Percentiles rank a stretch among this genome's conserved stretches.
Evolutionary conservation across 768 basidiomycete genomes (phyloP).

Genomic region (Dacryopinax primogenitus): DNA sequence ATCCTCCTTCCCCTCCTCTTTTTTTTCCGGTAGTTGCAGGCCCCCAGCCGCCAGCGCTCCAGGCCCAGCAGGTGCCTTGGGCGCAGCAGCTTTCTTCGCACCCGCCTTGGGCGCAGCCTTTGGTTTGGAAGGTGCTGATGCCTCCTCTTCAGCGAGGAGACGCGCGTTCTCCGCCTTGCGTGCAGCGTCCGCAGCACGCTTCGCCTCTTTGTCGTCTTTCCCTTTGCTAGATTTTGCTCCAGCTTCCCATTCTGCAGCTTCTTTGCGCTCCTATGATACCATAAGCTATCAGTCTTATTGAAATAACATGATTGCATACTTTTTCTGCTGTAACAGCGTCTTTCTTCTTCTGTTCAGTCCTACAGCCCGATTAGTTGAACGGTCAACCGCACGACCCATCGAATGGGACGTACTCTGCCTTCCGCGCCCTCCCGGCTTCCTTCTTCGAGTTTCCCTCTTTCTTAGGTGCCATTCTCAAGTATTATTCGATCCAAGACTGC

Average conservation of each 20-base stretch:
- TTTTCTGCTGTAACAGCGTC: conserved; percentile 46
- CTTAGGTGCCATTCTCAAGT: conserved; percentile 57
- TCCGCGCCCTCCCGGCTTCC: conserved; percentile 77
- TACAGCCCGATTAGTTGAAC: background rate
- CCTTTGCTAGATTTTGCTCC: conserved; percentile 53
- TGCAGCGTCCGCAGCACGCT: conserved; percentile 64
- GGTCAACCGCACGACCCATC: conserved; percentile 5
- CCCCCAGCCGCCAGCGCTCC: conserved; percentile 73
- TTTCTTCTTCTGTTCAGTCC: conserved; percentile 68
- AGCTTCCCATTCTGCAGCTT: conserved; percentile 54
- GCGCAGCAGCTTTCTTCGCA: conserved; percentile 40
- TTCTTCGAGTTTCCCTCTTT: conserved; percentile 83
- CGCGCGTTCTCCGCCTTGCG: conserved; percentile 79
- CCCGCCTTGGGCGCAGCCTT: conserved; percentile 54
- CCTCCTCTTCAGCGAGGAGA: conserved; percentile 80
- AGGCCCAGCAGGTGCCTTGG: conserved; percentile 59
- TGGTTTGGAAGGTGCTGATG: conserved; percentile 40
- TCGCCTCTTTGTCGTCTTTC: conserved; percentile 65
- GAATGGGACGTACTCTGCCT: conserved; percentile 42
- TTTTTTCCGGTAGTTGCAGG: conserved; percentile 18
- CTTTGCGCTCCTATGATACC: conserved; percentile 50
- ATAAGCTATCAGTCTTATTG: background rate
- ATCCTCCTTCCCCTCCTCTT: conserved; percentile 12
- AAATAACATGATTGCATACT: conserved; percentile 28
- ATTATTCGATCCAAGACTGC: background rate